Evolutionary conservation across 2,329 filamentous ascomycete species (phyloP).

Genomic region (Furcasterigmium furcatum): DNA sequence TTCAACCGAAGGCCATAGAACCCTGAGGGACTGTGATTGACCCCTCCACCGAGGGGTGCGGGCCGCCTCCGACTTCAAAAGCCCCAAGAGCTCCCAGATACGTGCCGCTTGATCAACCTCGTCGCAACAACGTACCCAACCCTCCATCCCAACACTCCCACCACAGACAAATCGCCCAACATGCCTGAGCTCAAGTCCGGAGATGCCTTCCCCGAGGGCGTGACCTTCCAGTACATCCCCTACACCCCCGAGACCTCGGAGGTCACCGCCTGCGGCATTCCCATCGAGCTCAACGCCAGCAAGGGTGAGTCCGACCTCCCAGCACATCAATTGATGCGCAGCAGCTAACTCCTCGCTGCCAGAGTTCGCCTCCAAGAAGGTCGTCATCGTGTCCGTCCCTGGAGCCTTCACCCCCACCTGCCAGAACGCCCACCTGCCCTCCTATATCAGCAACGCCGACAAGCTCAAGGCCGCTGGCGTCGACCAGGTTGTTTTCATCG

Average conservation of each 20-base stretch:
- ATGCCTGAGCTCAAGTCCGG: constrained; percentile 72
- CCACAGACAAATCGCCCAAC: constrained; percentile 12
- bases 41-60: background rate
- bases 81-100: background rate
- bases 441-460: constrained; percentile 70
- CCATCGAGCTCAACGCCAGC: constrained; percentile 74
- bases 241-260: constrained; percentile 66
- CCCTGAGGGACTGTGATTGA: background rate
- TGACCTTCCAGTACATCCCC: constrained; percentile 82
- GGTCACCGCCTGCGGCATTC: constrained; percentile 75
- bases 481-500: constrained; percentile 77
- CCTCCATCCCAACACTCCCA: constrained; percentile 8
- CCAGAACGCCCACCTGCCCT: constrained; percentile 76
- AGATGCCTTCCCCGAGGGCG: constrained; percentile 77
- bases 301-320: constrained; percentile 47
- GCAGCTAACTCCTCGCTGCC: constrained; percentile 1
- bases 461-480: constrained; percentile 77
- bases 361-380: constrained; percentile 56
- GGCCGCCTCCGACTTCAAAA: background rate
- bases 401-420: constrained; percentile 87
- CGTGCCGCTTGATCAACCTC: background rate
- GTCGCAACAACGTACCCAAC: background rate
- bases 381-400: constrained; percentile 53
- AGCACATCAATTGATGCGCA: background rate
- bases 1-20: background rate